Evolutionary conservation across 306 rosid genomes (phyloP).

Genomic region (Rosa persica): DNA sequence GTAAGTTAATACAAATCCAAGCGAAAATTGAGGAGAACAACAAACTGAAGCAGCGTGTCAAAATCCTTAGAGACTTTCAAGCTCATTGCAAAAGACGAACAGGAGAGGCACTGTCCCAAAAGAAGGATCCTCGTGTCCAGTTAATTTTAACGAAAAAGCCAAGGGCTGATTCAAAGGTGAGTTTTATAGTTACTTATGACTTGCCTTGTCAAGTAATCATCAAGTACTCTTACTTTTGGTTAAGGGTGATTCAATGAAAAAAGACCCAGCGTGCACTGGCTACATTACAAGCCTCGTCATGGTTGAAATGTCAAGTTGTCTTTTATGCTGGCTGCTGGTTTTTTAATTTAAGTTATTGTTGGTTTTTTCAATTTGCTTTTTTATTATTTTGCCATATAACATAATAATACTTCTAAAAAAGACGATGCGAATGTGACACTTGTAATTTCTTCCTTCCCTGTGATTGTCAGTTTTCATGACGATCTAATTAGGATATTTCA

Average conservation of each 20-base stretch:
- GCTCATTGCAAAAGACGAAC: slow-evolving; percentile 64
- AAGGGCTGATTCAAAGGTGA: slow-evolving; percentile 53
- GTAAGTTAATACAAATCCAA: slow-evolving; percentile 66
- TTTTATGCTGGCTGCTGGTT: background rate
- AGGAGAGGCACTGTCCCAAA: slow-evolving; percentile 63
- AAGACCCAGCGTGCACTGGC: background rate
- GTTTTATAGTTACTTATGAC: slow-evolving; percentile 22
- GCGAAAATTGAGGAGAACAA: slow-evolving; percentile 82
- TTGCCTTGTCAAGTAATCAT: background rate
- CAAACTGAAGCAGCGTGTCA: slow-evolving; percentile 50
- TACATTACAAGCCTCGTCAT: background rate
- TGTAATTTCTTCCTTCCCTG: background rate
- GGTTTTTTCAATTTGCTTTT: background rate
- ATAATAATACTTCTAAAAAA: background rate
- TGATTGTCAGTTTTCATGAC: background rate
- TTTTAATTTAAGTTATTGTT: background rate
- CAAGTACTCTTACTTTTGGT: background rate
- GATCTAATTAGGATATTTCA: background rate
- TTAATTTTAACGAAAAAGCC: slow-evolving; percentile 59
- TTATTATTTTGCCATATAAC: background rate
- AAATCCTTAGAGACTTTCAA: slow-evolving; percentile 79
- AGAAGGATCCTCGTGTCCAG: slow-evolving; percentile 69
- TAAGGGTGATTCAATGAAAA: background rate
- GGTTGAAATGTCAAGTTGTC: background rate
- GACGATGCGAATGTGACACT: background rate